Conservation (phyloP, 1,284 basidiomycete genomes). For the Pulchroboletus neoregius region DNA sequence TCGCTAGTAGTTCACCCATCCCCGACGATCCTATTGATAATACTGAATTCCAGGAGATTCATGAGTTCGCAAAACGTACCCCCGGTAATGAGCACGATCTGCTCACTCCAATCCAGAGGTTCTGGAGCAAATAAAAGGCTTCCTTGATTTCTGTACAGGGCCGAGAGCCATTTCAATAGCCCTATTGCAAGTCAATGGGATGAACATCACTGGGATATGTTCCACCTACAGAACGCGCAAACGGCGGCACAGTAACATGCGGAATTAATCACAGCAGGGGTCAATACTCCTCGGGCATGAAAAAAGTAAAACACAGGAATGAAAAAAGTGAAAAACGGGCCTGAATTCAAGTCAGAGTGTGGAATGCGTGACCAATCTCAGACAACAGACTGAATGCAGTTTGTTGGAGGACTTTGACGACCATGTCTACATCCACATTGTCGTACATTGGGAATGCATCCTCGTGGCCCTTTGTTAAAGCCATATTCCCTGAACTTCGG, state of each 20-base stretch:
- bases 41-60: not conserved
- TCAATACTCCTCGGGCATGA: conserved; percentile 53
- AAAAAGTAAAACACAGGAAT: conserved; percentile 74
- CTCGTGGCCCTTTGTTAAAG: not conserved
- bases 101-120: conserved; percentile 75
- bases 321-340: conserved; percentile 78
- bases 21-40: conserved; percentile 71
- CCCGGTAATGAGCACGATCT: conserved; percentile 87
- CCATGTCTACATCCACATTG: conserved; percentile 65
- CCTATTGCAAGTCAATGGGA: conserved; percentile 40
- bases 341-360: conserved; percentile 36
- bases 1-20: conserved; percentile 81
- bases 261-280: conserved; percentile 49
- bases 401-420: conserved; percentile 70
- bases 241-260: conserved; percentile 53
- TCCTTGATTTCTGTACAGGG: conserved; percentile 69
- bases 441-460: conserved; percentile 44
- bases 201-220: not conserved
- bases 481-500: conserved; percentile 13
- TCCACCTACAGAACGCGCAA: conserved; percentile 59
- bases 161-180: conserved; percentile 65
- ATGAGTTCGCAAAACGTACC: conserved; percentile 44
- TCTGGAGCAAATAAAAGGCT: conserved; percentile 56
- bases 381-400: conserved; percentile 68
- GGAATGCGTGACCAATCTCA: not conserved